These are phyloP conservation scores for Skeletonema costatum DNA, from an alignment of 108 stramenopile genomes.

Conservation along the genomic window DNA sequence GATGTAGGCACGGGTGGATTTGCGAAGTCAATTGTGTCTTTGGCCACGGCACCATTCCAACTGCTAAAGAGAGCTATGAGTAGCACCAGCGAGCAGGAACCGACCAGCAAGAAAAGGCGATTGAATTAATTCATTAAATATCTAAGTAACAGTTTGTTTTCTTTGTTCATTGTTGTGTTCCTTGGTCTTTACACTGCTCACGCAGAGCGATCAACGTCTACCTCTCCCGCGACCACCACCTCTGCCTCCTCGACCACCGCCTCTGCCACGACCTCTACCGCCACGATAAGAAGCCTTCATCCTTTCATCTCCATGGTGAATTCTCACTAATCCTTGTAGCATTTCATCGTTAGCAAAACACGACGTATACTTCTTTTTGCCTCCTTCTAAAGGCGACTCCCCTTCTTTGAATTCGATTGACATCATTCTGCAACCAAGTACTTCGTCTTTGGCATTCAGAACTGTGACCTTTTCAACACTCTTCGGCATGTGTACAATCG, in stretches of 20 bases:
- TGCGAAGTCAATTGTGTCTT: constrained; percentile 1
- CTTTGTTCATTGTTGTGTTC: neutral
- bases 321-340: constrained; percentile 63
- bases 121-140: neutral
- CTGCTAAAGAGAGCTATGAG: constrained; percentile 2
- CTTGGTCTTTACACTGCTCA: too few species aligned
- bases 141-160: neutral
- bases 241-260: constrained; percentile 65
- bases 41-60: constrained; percentile 2
- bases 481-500: constrained; percentile 62
- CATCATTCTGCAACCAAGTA: constrained; percentile 67
- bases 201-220: neutral
- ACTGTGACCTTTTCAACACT: constrained; percentile 77
- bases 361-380: constrained; percentile 57
- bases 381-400: constrained; percentile 66
- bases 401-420: constrained; percentile 83
- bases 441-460: constrained; percentile 74
- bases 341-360: constrained; percentile 79
- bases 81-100: neutral
- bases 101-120: constrained; percentile 19
- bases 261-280: constrained; percentile 56
- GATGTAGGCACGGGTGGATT: constrained; percentile 9
- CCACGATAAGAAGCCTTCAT: constrained; percentile 45
- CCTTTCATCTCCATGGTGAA: constrained; percentile 81
- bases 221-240: constrained; percentile 55